Conservation (phyloP, 352 stramenopile species). For the Pythium diclinum region DNA sequence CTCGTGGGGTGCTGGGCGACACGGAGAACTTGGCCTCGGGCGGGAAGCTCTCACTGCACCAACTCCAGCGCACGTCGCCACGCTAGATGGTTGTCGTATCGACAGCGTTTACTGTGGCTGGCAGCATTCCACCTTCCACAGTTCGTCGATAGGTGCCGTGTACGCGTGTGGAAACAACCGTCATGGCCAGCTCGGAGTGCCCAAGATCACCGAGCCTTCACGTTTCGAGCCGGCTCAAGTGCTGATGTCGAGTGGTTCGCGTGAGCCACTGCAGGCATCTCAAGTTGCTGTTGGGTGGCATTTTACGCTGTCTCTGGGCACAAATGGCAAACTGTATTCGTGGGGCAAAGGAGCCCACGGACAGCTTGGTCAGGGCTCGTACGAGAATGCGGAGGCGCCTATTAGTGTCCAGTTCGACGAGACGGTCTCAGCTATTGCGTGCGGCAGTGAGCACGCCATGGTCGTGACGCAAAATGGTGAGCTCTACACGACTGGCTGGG, state of each 20-base stretch:
- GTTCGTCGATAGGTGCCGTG: slow-evolving; percentile 29
- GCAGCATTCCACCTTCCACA: slow-evolving; percentile 73
- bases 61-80: slow-evolving; percentile 30
- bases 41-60: slow-evolving; percentile 19
- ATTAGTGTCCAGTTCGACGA: slow-evolving; percentile 27
- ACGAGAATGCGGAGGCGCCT: slow-evolving; percentile 14
- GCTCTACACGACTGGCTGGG: slow-evolving; percentile 80
- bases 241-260: background rate
- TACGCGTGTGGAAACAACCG: slow-evolving; percentile 73
- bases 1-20: slow-evolving; percentile 66
- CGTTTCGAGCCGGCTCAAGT: slow-evolving; percentile 12
- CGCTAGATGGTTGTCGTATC: slow-evolving; percentile 24
- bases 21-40: slow-evolving; percentile 73
- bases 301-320: slow-evolving; percentile 55
- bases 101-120: slow-evolving; percentile 61
- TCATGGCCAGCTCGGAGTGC: slow-evolving; percentile 64
- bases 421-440: slow-evolving; percentile 45
- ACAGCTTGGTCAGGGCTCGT: slow-evolving; percentile 45
- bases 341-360: slow-evolving; percentile 82
- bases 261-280: slow-evolving; percentile 20
- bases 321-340: slow-evolving; percentile 33
- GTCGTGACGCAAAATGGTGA: slow-evolving; percentile 45
- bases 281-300: slow-evolving; percentile 75
- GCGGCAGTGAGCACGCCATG: slow-evolving; percentile 73
- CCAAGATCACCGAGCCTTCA: slow-evolving; percentile 4